phyloP scores from a whole-genome alignment of 2,329 filamentous ascomycete species.

The Aspergillus terreus region DNA sequence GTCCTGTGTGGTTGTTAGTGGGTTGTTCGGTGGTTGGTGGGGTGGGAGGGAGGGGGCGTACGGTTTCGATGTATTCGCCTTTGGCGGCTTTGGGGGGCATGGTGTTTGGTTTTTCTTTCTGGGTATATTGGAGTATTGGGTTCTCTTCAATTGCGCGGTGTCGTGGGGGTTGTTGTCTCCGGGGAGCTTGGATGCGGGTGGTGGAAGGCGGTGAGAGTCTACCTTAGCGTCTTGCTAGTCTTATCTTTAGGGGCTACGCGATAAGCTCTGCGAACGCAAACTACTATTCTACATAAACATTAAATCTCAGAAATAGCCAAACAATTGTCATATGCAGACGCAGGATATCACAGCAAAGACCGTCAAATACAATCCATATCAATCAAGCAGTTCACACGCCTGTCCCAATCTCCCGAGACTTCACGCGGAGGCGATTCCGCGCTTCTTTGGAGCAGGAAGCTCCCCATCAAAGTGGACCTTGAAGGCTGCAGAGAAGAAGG shows the following conservation, averaged over 20 bases:
- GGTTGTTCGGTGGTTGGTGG: conserved; percentile 8
- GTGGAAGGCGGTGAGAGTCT: neutral
- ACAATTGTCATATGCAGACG: neutral
- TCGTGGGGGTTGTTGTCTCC: neutral
- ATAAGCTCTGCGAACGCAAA: neutral
- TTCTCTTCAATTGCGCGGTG: neutral
- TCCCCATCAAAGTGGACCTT: conserved; percentile 45
- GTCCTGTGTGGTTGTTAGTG: conserved; percentile 56
- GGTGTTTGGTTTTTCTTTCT: neutral
- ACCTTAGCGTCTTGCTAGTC: no score
- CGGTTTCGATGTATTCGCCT: conserved; percentile 96
- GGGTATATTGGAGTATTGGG: neutral
- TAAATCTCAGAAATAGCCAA: neutral
- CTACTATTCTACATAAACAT: neutral
- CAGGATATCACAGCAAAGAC: conserved; percentile 9
- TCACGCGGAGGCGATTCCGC: conserved; percentile 2
- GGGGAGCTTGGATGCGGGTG: neutral
- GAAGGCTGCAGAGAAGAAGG: conserved; percentile 29
- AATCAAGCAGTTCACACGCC: neutral
- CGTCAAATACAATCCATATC: neutral
- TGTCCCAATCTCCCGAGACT: neutral
- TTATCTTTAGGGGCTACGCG: no score
- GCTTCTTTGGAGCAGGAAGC: conserved; percentile 21
- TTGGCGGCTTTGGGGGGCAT: conserved; percentile 77
- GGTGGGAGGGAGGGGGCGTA: conserved; percentile 36